A percentile compares a stretch with the other conserved stretches of the same genome.
Conservation (phyloP, 202 grass and related monocot genomes). For the Dendrocalamus latiflorus region DNA sequence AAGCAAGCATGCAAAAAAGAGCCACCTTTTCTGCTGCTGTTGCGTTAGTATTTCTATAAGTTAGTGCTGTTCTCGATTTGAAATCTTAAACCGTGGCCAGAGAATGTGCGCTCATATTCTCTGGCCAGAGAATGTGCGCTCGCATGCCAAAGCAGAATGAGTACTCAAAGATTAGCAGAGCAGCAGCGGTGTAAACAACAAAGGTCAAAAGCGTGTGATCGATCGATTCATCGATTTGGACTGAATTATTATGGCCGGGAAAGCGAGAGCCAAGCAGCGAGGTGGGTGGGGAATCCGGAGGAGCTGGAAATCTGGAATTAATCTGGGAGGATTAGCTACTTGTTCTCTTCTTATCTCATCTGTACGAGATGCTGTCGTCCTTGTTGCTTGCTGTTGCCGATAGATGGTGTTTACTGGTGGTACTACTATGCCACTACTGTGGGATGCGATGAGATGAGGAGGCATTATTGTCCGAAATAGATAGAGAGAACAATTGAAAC, state of each 20-base stretch:
- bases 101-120: constrained; percentile 5
- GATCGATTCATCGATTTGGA: background rate
- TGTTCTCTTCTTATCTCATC: constrained; percentile 34
- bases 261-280: background rate
- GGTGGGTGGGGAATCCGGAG: background rate
- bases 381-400: background rate
- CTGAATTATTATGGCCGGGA: constrained; percentile 18
- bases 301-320: background rate
- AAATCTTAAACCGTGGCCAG: background rate
- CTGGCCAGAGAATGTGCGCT: constrained; percentile 7
- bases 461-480: constrained; percentile 15
- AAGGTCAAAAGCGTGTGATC: background rate
- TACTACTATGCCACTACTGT: background rate
- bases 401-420: background rate
- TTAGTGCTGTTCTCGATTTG: background rate
- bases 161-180: background rate
- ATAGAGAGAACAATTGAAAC: background rate
- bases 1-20: background rate
- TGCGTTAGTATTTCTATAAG: too few species aligned
- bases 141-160: background rate
- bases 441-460: constrained; percentile 33
- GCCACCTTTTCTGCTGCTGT: background rate
- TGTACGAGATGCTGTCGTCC: constrained; percentile 31
- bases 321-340: background rate
- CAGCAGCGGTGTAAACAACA: background rate